phyloP scores from a whole-genome alignment of 2,329 filamentous ascomycete genomes.

The Lachnellula suecica region DNA sequence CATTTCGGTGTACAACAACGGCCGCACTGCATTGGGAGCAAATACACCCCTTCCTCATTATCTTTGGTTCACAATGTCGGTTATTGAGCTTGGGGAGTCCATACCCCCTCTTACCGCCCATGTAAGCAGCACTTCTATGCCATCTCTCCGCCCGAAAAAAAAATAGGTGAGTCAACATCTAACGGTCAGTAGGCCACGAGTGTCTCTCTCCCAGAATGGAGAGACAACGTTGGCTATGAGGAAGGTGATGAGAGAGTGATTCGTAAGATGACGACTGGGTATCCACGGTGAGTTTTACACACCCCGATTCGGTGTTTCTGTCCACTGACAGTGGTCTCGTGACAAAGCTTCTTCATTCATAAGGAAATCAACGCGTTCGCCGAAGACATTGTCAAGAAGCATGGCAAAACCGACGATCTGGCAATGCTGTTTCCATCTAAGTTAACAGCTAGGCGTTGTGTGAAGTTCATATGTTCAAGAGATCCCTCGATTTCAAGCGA shows the following conservation, averaged over 20 bases:
- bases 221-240: slow-evolving; percentile 87
- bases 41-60: background rate
- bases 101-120: slow-evolving; percentile 35
- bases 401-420: slow-evolving; percentile 61
- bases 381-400: slow-evolving; percentile 60
- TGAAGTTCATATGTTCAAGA: slow-evolving; percentile 67
- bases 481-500: slow-evolving; percentile 49
- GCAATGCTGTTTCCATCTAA: slow-evolving; percentile 83
- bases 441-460: slow-evolving; percentile 68
- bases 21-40: background rate
- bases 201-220: slow-evolving; percentile 93
- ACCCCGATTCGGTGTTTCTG: background rate
- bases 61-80: slow-evolving; percentile 25
- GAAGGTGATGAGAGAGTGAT: slow-evolving; percentile 89
- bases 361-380: slow-evolving; percentile 76
- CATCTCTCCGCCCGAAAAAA: background rate
- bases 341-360: slow-evolving; percentile 82
- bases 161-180: slow-evolving; percentile 2
- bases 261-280: slow-evolving; percentile 81
- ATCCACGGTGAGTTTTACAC: slow-evolving; percentile 65
- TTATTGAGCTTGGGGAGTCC: slow-evolving; percentile 34
- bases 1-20: background rate
- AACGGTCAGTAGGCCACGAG: slow-evolving; percentile 76
- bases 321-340: slow-evolving; percentile 20
- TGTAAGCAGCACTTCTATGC: slow-evolving; percentile 27